Base-by-base conservation (phyloP, 2,329 filamentous ascomycete species). In the Colletotrichum camelliae region DNA sequence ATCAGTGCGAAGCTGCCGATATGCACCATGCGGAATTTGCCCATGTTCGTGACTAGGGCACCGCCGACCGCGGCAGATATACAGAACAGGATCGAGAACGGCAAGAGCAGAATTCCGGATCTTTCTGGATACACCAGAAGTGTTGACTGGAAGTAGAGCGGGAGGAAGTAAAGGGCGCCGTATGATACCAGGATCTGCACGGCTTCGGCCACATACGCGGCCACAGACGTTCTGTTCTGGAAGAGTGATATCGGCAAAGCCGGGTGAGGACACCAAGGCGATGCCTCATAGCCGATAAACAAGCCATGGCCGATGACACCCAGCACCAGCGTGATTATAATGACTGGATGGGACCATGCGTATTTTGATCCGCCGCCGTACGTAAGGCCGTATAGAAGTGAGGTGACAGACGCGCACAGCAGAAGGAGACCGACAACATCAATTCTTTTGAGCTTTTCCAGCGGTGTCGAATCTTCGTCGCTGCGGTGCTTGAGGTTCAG, bases 101-200 rank as follows among this genome's bases (percentile, higher is more conserved):
- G 55, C 5, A 88, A 72, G 1, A 86, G 86, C 1, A 80, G 77
- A 4, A 86, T 80, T 7, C 83, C 85, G 15, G 43, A 67, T 61
- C 15, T 70, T 55, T 55, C 62, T 76, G 3, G 94, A 96, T 81
- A 80, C 7, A 82, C 80, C 1, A 79, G 61, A 7, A 80, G 80
- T 0, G 88, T 85, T 1, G 81, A 83, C 67, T 89, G 86, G 77
- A 89, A 89, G 77, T 88, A 89, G 3, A 89, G 73, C 0, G 87
- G 86, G 2, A 88, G 65, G 74, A 88, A 88, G 79, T 84, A 86
- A 60, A 83, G 79, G 2, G 81, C 77, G 82, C 85, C 86, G 70
- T 82, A 83, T 6, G 87, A 89, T 6, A 94, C 92, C 79, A 93
- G 90, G 64, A 93, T 93, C 82, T 98, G 95, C 77, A 91, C 89